Conservation (phyloP, 768 basidiomycete genomes). For the Kwoniella europaea region DNA sequence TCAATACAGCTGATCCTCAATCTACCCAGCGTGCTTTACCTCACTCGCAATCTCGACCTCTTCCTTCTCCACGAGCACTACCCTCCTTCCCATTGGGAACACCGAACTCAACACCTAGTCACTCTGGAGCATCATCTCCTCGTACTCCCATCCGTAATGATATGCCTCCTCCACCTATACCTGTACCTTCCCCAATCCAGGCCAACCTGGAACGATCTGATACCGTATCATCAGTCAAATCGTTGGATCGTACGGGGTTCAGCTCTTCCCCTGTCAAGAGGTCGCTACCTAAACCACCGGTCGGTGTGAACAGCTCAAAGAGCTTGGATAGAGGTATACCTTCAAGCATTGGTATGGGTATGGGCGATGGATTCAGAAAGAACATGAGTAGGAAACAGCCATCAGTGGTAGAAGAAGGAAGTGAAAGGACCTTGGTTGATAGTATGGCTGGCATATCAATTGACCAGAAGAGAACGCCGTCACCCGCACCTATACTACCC, state of each 20-base stretch:
- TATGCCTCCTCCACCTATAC: conserved; percentile 13
- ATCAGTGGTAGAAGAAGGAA: conserved; percentile 25
- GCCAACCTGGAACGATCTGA: conserved; percentile 49
- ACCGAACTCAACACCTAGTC: conserved; percentile 10
- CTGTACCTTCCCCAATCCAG: conserved; percentile 21
- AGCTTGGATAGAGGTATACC: conserved; percentile 54
- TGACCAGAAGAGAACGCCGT: background rate
- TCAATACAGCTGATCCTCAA: background rate
- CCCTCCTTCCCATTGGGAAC: conserved; percentile 16
- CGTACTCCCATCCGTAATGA: background rate
- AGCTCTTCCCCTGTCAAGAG: conserved; percentile 30
- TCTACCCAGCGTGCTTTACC: conserved; percentile 7
- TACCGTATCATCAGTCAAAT: conserved; percentile 51
- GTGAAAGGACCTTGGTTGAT: conserved; percentile 2
- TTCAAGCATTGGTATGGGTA: conserved; percentile 5
- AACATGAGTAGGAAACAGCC: conserved; percentile 26
- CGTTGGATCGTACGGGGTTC: conserved; percentile 43
- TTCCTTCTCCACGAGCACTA: conserved; percentile 8
- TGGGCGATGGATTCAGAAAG: conserved; percentile 5
- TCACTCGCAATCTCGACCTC: conserved; percentile 12
- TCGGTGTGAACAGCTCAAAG: conserved; percentile 46
- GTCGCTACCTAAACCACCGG: conserved; percentile 51
- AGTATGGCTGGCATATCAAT: conserved; percentile 18
- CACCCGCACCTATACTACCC: background rate
- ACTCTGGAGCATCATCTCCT: conserved; percentile 16